phyloP scores from a whole-genome alignment of 2,329 filamentous ascomycete species.

The Pyricularia sp. region DNA sequence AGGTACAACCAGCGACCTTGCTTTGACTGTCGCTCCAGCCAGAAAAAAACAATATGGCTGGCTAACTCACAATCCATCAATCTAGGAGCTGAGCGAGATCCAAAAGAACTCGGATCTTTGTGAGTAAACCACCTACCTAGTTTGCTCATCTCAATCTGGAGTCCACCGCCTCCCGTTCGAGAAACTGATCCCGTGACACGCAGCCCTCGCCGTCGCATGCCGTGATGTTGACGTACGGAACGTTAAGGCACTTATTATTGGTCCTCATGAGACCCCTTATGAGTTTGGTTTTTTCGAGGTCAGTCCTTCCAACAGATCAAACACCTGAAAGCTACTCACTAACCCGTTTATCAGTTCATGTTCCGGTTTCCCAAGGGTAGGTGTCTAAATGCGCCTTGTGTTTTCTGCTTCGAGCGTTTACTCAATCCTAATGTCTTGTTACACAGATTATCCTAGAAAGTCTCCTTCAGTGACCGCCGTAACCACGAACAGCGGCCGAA shows the following conservation, averaged over 20 bases:
- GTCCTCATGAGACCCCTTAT: slow-evolving; percentile 89
- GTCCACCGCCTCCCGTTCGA: not conserved
- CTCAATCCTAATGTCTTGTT: slow-evolving; percentile 2
- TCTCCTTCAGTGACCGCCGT: slow-evolving; percentile 54
- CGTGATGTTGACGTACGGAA: slow-evolving; percentile 82
- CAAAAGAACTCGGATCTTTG: slow-evolving; percentile 78
- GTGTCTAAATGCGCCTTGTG: slow-evolving; percentile 5
- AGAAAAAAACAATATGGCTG: not conserved
- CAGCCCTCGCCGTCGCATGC: slow-evolving; percentile 80
- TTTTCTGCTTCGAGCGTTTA: not conserved
- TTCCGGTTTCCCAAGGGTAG: slow-evolving; percentile 69
- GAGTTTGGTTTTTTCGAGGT: slow-evolving; percentile 98
- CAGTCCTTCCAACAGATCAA: slow-evolving; percentile 16
- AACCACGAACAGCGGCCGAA: slow-evolving; percentile 83
- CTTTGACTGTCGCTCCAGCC: not conserved
- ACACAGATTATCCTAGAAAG: slow-evolving; percentile 71
- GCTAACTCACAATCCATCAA: not conserved
- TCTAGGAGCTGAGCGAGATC: slow-evolving; percentile 74
- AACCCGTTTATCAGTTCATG: slow-evolving; percentile 45
- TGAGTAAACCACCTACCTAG: slow-evolving; percentile 29
- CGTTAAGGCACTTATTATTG: slow-evolving; percentile 80
- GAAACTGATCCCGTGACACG: not conserved
- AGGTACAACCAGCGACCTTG: slow-evolving; percentile 41
- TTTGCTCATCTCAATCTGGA: not conserved
- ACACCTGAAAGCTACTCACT: not conserved